Evolutionary conservation across 2,329 filamentous ascomycete species (phyloP), one percentile per base, ranked within the genome.

Genomic region (Fusarium vanettenii): DNA sequence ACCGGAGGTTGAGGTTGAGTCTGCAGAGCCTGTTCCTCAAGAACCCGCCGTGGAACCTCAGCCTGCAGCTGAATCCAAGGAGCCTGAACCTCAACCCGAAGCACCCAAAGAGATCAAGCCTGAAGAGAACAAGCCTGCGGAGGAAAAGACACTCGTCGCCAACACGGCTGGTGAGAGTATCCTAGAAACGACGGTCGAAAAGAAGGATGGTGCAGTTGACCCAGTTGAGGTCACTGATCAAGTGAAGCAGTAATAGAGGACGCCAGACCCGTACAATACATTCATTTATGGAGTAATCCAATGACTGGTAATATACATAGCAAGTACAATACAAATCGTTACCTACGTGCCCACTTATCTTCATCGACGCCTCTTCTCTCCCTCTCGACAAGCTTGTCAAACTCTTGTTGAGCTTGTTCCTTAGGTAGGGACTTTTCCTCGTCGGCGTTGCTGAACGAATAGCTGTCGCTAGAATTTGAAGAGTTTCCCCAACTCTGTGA

Each of bases 331-430:
- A n/a, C 25, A 39, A 39, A 50, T 43, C 18, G 37, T 50, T 39
- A 43, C 37, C 66, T 57, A 79, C 80, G 83, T 6, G 78, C 69
- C 6, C 64, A 70, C 29, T 77, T 52, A 10, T 78, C 60, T 82
- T 80, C 6, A 52, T 81, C 80, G 5, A 64, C 67, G 25, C 80
- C 81, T 18, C 70, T 78, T 25, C 85, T 80, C 67, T 89, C 87
- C 16, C 82, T 80, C 48, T 89, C 87, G 4, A 89, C 66, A 67
- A 89, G 80, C 22, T 81, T 81, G 68, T 89, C 87, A 72, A 89
- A 89, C 33, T 89, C 86, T 67, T 81, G 84, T 67, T 89, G 87
- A 7, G 87, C 87, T 71, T 86, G 83, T 10, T 83, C 82, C 76
- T 84, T 87, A 50, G 82, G 83, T 18, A 80, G 76, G 5, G 76